Evolutionary conservation across 192 early-diverging fungal species (phyloP).

Genomic region (Coemansia sp.): DNA sequence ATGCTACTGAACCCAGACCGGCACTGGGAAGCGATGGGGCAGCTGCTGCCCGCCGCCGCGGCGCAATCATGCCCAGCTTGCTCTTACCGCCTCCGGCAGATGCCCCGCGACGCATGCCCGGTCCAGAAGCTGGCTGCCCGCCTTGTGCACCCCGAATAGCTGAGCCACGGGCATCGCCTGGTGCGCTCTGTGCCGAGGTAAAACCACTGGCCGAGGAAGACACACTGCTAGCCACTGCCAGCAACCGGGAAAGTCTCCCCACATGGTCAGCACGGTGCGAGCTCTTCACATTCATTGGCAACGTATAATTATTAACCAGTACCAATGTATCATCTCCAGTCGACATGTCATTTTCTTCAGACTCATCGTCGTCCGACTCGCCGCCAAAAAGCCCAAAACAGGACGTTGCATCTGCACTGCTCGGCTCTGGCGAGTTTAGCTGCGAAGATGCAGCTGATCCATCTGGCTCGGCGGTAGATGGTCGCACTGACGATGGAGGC

Average conservation of each 20-base stretch:
- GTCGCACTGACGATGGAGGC: neutral
- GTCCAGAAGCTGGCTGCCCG: slow-evolving; percentile 9
- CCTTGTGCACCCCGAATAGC: slow-evolving; percentile 7
- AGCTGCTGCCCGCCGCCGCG: slow-evolving; percentile 15
- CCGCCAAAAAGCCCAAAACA: slow-evolving; percentile 34
- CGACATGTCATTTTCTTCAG: slow-evolving; percentile 1
- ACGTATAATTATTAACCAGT: slow-evolving; percentile 1
- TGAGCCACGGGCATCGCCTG: slow-evolving; percentile 4
- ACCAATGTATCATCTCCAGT: neutral
- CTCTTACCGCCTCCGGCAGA: neutral
- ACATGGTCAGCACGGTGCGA: slow-evolving; percentile 32
- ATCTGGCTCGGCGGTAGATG: neutral
- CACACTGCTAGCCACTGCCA: slow-evolving; percentile 16
- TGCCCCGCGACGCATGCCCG: slow-evolving; percentile 18
- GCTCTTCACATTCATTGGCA: slow-evolving; percentile 18
- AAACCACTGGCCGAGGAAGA: neutral
- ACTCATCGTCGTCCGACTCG: slow-evolving; percentile 1
- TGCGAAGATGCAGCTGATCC: slow-evolving; percentile 22
- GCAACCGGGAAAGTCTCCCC: slow-evolving; percentile 29
- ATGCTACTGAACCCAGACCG: slow-evolving; percentile 4
- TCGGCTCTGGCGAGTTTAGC: slow-evolving; percentile 21
- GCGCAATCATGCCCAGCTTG: slow-evolving; percentile 31
- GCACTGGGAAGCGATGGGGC: slow-evolving; percentile 24
- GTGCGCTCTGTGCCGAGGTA: neutral
- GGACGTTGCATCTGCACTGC: neutral